Base-by-base conservation (phyloP, 257 asterid genomes). In the Salvia hispanica region DNA sequence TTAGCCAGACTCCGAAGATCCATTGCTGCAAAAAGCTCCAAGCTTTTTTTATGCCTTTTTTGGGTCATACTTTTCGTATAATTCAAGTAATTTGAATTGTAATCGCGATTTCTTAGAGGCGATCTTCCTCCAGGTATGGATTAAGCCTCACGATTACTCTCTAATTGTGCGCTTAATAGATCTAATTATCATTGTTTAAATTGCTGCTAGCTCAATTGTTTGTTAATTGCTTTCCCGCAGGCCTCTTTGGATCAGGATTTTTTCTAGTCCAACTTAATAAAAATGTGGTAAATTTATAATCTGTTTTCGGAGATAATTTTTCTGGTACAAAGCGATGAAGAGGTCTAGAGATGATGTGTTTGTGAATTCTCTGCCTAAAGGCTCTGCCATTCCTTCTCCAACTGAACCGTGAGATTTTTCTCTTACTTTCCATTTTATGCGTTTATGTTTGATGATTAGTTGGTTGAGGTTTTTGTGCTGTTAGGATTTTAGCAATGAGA, bases 331-430 rank as follows among this genome's bases (percentile, higher is more conserved):
- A 65, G 31, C 14, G 78, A 87, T 92, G 97, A 88, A 85, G 87
- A 80, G 87, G 97, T 74, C 84, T 52, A 73, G 85, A 75, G 96
- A 90, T 44, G 97, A 78, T 61, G 77, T 66, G 50, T 74, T 64
- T 69, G 64, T 50, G 85, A 82, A 68, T 73, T 70, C 92, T 78
- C 88, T 76, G 59, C 79, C 71, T 63, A 86, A 82, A 74, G 82
- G 82, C 33, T 84, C 90, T 34, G 64, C 75, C 75, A 72, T 82
- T 62, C 75, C 85, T 48, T 73, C 86, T 66, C 81, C 83, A 52
- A 83, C 75, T 51, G 87, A 85, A 78, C 84, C 84, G 96, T 83
- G 58, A 87, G 96, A 65, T 56, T 37, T 64, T 37, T 25, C 31
- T 45, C 43, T 33, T 52, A 10, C 15, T 31, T 50, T 37, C 36